Base-by-base conservation (phyloP, 2,329 filamentous ascomycete species). In the Aspergillus ustus region DNA sequence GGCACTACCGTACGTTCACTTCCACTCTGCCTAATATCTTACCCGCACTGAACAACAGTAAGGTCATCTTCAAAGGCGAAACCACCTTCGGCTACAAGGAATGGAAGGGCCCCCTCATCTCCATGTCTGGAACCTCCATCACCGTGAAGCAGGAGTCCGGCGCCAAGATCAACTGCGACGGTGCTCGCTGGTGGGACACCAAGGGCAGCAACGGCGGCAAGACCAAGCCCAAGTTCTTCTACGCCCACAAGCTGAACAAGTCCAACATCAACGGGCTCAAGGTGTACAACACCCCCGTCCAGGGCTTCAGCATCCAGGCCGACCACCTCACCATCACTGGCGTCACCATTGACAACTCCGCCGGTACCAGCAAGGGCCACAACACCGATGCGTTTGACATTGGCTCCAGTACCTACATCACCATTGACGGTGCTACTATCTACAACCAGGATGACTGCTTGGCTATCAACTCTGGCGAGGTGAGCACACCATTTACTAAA, bases 61-160 rank as follows among this genome's bases (percentile, higher is more conserved):
- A 80, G 75, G 82, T 90, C 64, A 85, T 84, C 67, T 91, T 91
- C 75, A 74, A 85, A 60, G 89, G 89, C 48, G 85, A 80, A 15
- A 91, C 88, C n/a, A 86, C 84, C 57, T 91, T 88, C 69, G 88
- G 81, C 20, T 90, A 89, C 77, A 79, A 85, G 64, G 84, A 88
- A 69, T 91, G 88, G 88, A 72, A 73, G 1, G 88, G 89, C 0
- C 88, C 88, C 49, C 79, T 91, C 15, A 81, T 91, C 67, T 82
- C 82, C 29, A 79, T 90, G 64, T 84, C 83, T 1, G 89, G 88
- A 45, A 84, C 75, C 40, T 77, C 80, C 63, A 81, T 89, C 67
- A 81, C 80, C 29, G 79, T 89, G 44, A 78, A 66, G 55, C 62
- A 64, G 48, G 53, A 57, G 17, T 52, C 78, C 8, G 85, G 84